Evolutionary conservation across 768 basidiomycete species (phyloP).

Genomic region (Rhizopogon roseolus): DNA sequence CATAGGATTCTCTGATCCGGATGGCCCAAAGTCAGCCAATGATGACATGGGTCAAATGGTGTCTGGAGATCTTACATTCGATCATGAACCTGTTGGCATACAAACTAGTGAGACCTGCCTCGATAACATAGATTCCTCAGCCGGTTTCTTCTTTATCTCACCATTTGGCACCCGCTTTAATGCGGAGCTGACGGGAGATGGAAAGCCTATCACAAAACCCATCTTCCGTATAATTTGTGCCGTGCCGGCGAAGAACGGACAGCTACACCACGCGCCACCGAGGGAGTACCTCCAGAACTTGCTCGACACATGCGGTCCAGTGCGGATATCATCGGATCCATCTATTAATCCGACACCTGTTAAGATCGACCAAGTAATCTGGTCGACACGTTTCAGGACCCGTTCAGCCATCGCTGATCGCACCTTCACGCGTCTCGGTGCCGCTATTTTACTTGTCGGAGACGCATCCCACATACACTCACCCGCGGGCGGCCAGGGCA

Average conservation of each 20-base stretch:
- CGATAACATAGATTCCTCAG: conserved; percentile 14
- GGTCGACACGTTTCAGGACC: conserved; percentile 39
- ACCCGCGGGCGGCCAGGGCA: conserved; percentile 53
- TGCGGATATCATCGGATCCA: background rate
- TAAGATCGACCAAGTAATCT: conserved; percentile 28
- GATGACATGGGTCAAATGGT: conserved; percentile 32
- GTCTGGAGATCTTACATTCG: conserved; percentile 42
- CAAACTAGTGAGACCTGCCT: conserved; percentile 8
- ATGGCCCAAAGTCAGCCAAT: conserved; percentile 17
- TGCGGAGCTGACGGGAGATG: background rate
- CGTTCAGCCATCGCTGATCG: conserved; percentile 35
- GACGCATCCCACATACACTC: conserved; percentile 51
- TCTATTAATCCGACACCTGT: conserved; percentile 18
- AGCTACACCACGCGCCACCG: conserved; percentile 19
- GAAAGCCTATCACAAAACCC: background rate
- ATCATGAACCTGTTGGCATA: conserved; percentile 16
- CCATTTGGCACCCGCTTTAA: conserved; percentile 22
- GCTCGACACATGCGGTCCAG: background rate
- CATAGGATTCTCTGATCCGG: conserved; percentile 41
- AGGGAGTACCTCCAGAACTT: conserved; percentile 1
- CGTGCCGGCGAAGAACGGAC: conserved; percentile 24
- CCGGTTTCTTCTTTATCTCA: conserved; percentile 26
- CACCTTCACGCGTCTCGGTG: conserved; percentile 26
- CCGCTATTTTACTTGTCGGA: conserved; percentile 20
- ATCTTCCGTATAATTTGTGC: conserved; percentile 36